Conservation (phyloP, 2,329 filamentous ascomycete species). For the Phialophora chinensis region DNA sequence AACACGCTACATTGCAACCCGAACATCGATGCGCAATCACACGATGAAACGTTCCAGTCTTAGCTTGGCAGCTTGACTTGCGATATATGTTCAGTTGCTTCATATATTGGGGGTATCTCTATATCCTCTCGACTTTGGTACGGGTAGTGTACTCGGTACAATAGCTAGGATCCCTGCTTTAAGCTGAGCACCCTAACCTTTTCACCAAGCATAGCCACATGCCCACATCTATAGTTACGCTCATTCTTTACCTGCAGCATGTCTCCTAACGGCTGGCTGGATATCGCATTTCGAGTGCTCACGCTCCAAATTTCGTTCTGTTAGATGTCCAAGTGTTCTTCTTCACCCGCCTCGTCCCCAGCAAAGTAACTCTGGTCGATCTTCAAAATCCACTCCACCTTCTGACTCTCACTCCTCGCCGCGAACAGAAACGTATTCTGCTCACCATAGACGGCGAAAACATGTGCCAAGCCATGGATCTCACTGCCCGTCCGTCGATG, state of each 20-base stretch:
- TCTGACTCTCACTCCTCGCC: constrained; percentile 84
- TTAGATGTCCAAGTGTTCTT: constrained; percentile 17
- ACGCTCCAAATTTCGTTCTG: not conserved
- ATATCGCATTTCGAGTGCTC: not conserved
- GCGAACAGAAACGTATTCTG: constrained; percentile 97
- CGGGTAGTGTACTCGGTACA: not conserved
- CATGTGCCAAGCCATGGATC: constrained; percentile 63
- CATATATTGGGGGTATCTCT: constrained; percentile 6
- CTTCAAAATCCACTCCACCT: constrained; percentile 95
- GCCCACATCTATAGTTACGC: not conserved
- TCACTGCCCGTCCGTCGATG: constrained; percentile 39
- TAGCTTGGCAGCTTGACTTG: no score
- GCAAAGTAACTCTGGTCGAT: constrained; percentile 81
- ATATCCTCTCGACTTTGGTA: not conserved
- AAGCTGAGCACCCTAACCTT: not conserved
- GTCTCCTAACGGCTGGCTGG: not conserved
- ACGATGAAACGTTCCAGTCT: no score
- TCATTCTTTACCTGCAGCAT: not conserved
- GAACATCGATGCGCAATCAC: no score
- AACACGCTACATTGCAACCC: no score
- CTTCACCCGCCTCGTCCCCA: constrained; percentile 29
- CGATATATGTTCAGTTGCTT: not conserved
- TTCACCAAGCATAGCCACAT: not conserved
- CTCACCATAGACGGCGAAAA: constrained; percentile 93
- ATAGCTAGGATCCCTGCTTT: not conserved